A percentile compares a stretch with the other conserved stretches of the same genome.
These are phyloP conservation scores for Cyclocybe cylindracea DNA, from an alignment of 768 basidiomycete species.

Conservation along the genomic window DNA sequence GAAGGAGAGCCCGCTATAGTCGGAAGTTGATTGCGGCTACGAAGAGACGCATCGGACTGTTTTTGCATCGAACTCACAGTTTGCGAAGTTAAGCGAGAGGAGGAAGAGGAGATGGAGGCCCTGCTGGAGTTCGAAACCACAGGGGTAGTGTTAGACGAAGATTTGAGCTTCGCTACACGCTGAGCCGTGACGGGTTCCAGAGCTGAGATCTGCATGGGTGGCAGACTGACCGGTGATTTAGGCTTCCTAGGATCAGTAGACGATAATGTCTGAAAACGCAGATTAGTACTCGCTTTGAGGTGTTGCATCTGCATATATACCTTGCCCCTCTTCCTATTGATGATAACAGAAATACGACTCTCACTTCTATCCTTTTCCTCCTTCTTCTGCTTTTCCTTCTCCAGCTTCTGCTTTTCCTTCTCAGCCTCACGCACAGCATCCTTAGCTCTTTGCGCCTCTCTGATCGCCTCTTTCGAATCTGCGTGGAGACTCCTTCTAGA, in stretches of 20 bases:
- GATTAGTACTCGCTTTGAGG: slow-evolving; percentile 10
- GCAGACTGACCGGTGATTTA: slow-evolving; percentile 69
- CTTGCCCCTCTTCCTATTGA: slow-evolving; percentile 91
- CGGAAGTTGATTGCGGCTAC: slow-evolving; percentile 74
- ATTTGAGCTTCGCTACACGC: slow-evolving; percentile 81
- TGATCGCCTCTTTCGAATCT: slow-evolving; percentile 58
- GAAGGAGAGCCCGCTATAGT: slow-evolving; percentile 96
- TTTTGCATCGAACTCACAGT: slow-evolving; percentile 88
- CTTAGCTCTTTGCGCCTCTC: slow-evolving; percentile 41
- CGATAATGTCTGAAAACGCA: slow-evolving; percentile 67
- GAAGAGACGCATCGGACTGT: slow-evolving; percentile 80
- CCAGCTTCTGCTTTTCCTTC: slow-evolving; percentile 45
- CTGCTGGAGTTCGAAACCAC: slow-evolving; percentile 37
- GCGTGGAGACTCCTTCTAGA: slow-evolving; percentile 80
- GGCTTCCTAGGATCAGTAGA: slow-evolving; percentile 79
- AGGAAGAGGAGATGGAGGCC: slow-evolving; percentile 44
- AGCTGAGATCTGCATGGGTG: slow-evolving; percentile 90
- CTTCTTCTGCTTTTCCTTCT: slow-evolving; percentile 61
- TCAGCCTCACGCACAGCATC: slow-evolving; percentile 47
- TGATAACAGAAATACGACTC: slow-evolving; percentile 84
- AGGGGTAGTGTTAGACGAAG: slow-evolving; percentile 47
- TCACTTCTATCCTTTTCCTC: slow-evolving; percentile 90
- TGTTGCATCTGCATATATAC: slow-evolving; percentile 36
- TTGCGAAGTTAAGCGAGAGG: slow-evolving; percentile 74
- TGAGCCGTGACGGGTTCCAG: slow-evolving; percentile 80